These are phyloP conservation scores for Diplodia seriata DNA, from an alignment of 2,329 filamentous ascomycete species.

Conservation along the genomic window DNA sequence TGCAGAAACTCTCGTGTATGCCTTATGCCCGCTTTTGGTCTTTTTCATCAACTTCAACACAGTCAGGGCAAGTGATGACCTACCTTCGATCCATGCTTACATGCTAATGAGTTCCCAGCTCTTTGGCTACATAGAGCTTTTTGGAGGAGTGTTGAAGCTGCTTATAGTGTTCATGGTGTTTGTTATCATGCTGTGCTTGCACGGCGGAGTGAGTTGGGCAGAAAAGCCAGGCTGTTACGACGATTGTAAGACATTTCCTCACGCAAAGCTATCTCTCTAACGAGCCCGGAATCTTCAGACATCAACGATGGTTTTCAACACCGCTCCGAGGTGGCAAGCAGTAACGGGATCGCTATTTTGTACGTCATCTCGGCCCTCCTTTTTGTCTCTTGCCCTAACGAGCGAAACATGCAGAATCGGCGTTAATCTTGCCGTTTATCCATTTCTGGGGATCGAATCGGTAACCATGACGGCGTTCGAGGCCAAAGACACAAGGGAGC, in stretches of 20 bases:
- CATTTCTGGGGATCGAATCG: slow-evolving; percentile 46
- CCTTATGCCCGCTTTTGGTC: slow-evolving; percentile 24
- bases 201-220: not conserved
- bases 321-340: slow-evolving; percentile 38
- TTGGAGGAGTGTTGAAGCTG: slow-evolving; percentile 28
- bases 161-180: slow-evolving; percentile 26
- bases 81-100: no score
- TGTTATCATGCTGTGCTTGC: slow-evolving; percentile 21
- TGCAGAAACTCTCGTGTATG: slow-evolving; percentile 18
- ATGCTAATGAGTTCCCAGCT: not conserved
- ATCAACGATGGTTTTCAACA: slow-evolving; percentile 34
- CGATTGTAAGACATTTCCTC: not conserved
- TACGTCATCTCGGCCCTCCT: slow-evolving; percentile 33
- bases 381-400: not conserved
- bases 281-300: not conserved
- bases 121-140: slow-evolving; percentile 31
- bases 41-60: slow-evolving; percentile 29
- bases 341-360: slow-evolving; percentile 40
- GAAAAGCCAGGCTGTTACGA: not conserved
- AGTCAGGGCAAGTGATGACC: slow-evolving; percentile 16
- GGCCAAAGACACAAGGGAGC: slow-evolving; percentile 38
- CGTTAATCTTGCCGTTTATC: slow-evolving; percentile 44
- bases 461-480: slow-evolving; percentile 46
- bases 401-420: slow-evolving; percentile 35
- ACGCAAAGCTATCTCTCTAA: not conserved